Base-by-base conservation (phyloP, 345 rosid species). In the Boechera retrofracta region DNA sequence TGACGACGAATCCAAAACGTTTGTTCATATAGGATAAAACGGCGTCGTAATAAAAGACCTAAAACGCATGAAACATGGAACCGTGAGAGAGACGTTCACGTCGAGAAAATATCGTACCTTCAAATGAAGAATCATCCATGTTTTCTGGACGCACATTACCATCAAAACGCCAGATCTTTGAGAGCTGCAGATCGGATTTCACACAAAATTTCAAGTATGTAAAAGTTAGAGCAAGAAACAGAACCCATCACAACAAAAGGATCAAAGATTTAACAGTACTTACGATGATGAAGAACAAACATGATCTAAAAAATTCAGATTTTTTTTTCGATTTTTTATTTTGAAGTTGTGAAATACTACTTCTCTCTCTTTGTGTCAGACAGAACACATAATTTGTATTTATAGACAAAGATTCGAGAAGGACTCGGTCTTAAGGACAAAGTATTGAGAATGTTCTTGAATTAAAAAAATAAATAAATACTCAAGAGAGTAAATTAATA, bases 111-210 rank as follows among this genome's bases (percentile, higher is more conserved):
- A 21, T 21, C 24, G 24, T 21, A 81, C 77, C 72, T 74, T 83
- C 47, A 62, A 80, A 66, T 57, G 87, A 69, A 39, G 84, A 82
- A 76, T 77, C 77, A 78, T 84, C 87, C 71, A 81, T 80, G 48
- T 59, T 42, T 7, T 60, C 74, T 56, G 83, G 78, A 80, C 82
- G 79, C 77, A 83, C 86, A 85, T 83, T 87, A 61, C 82, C 51
- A 81, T 57, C 80, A 62, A 75, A 81, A 64, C 75, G 79, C 81
- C 82, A 79, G 66, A 45, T 79, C 82, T 76, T 70, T 39, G 71
- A 55, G 59, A 75, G 83, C 79, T 76, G 48, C 64, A 52, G 10
- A 61, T 71, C 51, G 24, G 49, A 48, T 48, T 71, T 57, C 61
- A 33, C 24, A 60, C 65, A 54, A 36, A 55, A 33, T 55, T 67